Evolutionary conservation across 352 stramenopile species (phyloP).

Genomic region (Pythium guiyangense): DNA sequence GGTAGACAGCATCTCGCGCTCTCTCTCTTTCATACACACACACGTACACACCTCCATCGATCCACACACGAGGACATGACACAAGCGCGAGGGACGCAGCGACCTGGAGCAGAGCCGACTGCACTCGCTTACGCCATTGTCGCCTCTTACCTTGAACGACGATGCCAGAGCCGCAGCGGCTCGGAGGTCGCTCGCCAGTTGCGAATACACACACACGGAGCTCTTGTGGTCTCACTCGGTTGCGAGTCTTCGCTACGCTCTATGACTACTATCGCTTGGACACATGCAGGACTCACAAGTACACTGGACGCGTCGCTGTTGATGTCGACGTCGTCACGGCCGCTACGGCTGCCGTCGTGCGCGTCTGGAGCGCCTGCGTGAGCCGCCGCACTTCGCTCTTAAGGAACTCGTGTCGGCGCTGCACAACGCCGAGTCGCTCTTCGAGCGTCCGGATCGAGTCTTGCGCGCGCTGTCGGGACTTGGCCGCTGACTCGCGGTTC

Average conservation of each 20-base stretch:
- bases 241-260: too few species aligned
- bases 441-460: constrained; percentile 17
- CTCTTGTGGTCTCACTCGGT: too few species aligned
- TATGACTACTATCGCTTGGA: too few species aligned
- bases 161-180: too few species aligned
- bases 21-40: not conserved
- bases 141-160: too few species aligned
- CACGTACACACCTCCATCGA: not conserved
- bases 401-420: constrained; percentile 3
- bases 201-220: too few species aligned
- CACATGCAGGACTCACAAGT: not conserved
- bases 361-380: not conserved
- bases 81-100: too few species aligned
- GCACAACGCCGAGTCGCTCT: constrained; percentile 4
- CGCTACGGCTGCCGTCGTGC: not conserved
- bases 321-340: not conserved
- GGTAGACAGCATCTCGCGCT: constrained; percentile 10
- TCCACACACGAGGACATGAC: not conserved
- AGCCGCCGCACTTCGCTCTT: constrained; percentile 4
- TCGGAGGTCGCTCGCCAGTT: too few species aligned
- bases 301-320: not conserved
- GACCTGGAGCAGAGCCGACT: too few species aligned
- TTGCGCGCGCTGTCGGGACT: constrained; percentile 15
- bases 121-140: too few species aligned
- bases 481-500: constrained; percentile 19